Conservation (phyloP, 768 basidiomycete genomes). For the Boletus sp. region DNA sequence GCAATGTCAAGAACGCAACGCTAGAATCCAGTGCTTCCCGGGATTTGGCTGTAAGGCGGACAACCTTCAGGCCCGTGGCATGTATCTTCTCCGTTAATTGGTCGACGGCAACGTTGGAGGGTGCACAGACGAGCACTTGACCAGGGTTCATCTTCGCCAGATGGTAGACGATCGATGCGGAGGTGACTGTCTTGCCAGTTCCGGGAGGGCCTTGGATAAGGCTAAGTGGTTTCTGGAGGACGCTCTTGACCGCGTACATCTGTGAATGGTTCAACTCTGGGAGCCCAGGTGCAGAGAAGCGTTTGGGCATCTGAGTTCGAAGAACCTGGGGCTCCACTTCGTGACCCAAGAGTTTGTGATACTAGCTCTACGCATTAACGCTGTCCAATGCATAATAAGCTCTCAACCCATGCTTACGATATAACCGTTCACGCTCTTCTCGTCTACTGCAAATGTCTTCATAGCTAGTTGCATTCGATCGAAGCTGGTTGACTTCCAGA, state of each 20-base stretch:
- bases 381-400: not conserved
- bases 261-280: slow-evolving; percentile 99
- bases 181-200: slow-evolving; percentile 98
- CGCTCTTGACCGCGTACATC: slow-evolving; percentile 99
- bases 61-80: slow-evolving; percentile 96
- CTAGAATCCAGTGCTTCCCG: slow-evolving; percentile 98
- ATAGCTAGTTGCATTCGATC: slow-evolving; percentile 99
- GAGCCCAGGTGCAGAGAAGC: slow-evolving; percentile 94
- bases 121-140: slow-evolving; percentile 97
- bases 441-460: slow-evolving; percentile 99
- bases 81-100: slow-evolving; percentile 99
- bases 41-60: slow-evolving; percentile 95
- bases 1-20: slow-evolving; percentile 88
- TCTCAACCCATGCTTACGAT: slow-evolving; percentile 59
- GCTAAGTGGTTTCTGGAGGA: slow-evolving; percentile 95
- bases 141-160: slow-evolving; percentile 99
- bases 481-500: slow-evolving; percentile 99
- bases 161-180: slow-evolving; percentile 97
- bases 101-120: slow-evolving; percentile 98
- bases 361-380: slow-evolving; percentile 46
- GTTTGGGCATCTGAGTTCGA: slow-evolving; percentile 92
- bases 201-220: slow-evolving; percentile 98
- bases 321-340: slow-evolving; percentile 93
- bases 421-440: slow-evolving; percentile 98
- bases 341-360: slow-evolving; percentile 97